Evolutionary conservation across 2,329 filamentous ascomycete species (phyloP), one percentile per base, ranked within the genome.

Genomic region (Microdochium bolleyi): DNA sequence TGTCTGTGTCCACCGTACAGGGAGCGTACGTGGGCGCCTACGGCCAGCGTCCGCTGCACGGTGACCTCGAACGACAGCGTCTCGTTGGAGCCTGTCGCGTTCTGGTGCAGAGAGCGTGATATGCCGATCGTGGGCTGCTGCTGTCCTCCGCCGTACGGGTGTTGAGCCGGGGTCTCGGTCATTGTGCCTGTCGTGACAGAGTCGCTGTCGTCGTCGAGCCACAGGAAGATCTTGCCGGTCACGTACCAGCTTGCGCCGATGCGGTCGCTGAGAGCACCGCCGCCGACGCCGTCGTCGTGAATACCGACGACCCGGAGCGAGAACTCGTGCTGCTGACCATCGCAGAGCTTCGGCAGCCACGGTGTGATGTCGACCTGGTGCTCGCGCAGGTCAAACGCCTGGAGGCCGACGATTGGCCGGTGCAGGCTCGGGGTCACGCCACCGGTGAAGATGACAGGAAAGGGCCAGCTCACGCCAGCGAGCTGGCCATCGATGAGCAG

Each of bases 321-420:
- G 61, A 86, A 85, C 1, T 66, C 76, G 62, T 86, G 82, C 5
- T 72, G 60, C 3, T 69, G 59, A 2, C 76, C 77, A 57, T 85
- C 78, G 52, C 74, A 78, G 1, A 87, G 68, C 1, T 79, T 48
- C 2, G 80, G 75, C 4, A 87, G 68, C 66, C 79, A 87, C 0
- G 83, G 79, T 2, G 83, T 82, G 48, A 87, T 80, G 58, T 87
- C 84, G 49, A 87, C 84, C 58, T 87, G 81, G 53, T 84, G 78
- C 60, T 87, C 82, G 48, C 76, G 74, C n/a, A 87, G 68, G 61
- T 87, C 83, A 60, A 84, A 87, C 1, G 83, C 77, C 60, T 87
- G 82, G 34, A 85, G 82, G 3, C 83, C 84, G 10, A 85, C 83
- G 50, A 87, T 74, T 0, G 84, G 84, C n/a, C 81, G 72, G 82